These are phyloP conservation scores for Coemansia sp. DNA, from an alignment of 192 early-diverging fungal species.

Conservation along the genomic window DNA sequence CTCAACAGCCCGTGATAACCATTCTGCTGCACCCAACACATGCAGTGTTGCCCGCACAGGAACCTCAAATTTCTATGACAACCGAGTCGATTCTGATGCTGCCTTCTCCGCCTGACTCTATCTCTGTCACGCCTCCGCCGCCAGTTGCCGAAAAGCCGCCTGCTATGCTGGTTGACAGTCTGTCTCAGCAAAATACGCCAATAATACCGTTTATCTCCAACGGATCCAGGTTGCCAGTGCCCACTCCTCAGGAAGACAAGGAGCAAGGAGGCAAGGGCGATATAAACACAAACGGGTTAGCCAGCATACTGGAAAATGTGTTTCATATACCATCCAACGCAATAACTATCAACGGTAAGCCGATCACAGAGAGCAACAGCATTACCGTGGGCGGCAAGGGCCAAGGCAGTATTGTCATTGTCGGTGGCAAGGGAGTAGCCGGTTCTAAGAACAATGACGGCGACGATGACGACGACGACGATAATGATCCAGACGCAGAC, in stretches of 20 bases:
- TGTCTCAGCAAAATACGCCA: slow-evolving; percentile 15
- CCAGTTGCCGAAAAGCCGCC: slow-evolving; percentile 10
- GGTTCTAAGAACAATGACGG: neutral
- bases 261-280: slow-evolving; percentile 3
- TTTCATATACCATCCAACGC: slow-evolving; percentile 42
- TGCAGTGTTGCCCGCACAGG: neutral
- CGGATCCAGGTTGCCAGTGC: slow-evolving; percentile 18
- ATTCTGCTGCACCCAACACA: slow-evolving; percentile 10
- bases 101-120: neutral
- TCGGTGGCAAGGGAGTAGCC: slow-evolving; percentile 3
- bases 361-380: slow-evolving; percentile 6
- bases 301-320: slow-evolving; percentile 36
- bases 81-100: neutral
- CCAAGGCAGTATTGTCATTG: slow-evolving; percentile 1
- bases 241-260: slow-evolving; percentile 10
- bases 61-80: neutral
- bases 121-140: neutral
- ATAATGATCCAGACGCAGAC: slow-evolving; percentile 15
- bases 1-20: slow-evolving; percentile 1
- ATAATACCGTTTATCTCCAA: slow-evolving; percentile 48
- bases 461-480: slow-evolving; percentile 8
- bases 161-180: slow-evolving; percentile 13
- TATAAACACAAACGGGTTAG: slow-evolving; percentile 38
- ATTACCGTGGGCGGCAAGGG: neutral
- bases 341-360: slow-evolving; percentile 48